Evolutionary conservation across 768 basidiomycete genomes (phyloP).

Genomic region (Xerocomellus amylosporus): DNA sequence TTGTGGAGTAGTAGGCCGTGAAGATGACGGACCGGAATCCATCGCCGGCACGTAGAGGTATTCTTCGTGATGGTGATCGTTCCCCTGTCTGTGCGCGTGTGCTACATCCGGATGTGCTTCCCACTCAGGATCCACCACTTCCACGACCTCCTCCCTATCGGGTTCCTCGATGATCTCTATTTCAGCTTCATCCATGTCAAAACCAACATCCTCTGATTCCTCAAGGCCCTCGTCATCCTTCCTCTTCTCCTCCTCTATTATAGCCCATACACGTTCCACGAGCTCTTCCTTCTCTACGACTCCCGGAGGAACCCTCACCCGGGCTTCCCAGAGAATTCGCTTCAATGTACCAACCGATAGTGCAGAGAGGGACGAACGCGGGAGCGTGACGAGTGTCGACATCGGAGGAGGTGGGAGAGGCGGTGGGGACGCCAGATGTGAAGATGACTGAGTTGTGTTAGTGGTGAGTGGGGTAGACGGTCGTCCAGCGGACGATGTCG

Average conservation of each 20-base stretch:
- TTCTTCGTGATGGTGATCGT: background rate
- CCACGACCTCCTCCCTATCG: constrained; percentile 15
- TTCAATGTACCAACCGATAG: constrained; percentile 77
- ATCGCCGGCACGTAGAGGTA: background rate
- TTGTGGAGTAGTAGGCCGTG: constrained; percentile 15
- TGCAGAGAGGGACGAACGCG: constrained; percentile 49
- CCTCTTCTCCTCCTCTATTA: constrained; percentile 66
- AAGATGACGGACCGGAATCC: background rate
- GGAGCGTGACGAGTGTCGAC: constrained; percentile 67
- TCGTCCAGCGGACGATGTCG: constrained; percentile 21
- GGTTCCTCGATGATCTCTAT: constrained; percentile 26
- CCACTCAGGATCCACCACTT: constrained; percentile 18
- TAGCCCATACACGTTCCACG: constrained; percentile 60
- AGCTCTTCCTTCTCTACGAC: constrained; percentile 86
- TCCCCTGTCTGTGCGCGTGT: background rate
- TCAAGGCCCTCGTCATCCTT: constrained; percentile 42
- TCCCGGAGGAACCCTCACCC: constrained; percentile 49
- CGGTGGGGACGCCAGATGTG: constrained; percentile 34
- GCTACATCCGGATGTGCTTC: constrained; percentile 3
- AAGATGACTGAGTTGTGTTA: constrained; percentile 7
- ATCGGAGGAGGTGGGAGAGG: constrained; percentile 44
- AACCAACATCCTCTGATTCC: background rate
- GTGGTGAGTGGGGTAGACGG: constrained; percentile 8
- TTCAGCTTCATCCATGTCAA: constrained; percentile 29
- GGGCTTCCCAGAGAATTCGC: constrained; percentile 74